Evolutionary conservation across 257 asterid species (phyloP), one percentile per base, ranked within the genome.

Genomic region (Solanum arcanum): DNA sequence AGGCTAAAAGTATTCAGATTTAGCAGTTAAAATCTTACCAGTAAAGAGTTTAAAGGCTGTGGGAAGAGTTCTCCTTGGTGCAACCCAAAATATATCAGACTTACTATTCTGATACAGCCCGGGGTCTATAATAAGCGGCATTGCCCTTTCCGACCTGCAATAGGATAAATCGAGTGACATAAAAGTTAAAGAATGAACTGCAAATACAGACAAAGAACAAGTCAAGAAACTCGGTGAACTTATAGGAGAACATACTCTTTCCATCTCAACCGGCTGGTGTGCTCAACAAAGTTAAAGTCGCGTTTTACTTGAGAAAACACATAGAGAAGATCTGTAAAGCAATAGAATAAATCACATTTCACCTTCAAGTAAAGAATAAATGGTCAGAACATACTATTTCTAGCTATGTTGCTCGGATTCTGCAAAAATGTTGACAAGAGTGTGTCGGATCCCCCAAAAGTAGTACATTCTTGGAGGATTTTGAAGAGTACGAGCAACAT

Each of bases 71-170:
- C 98, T 92, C 86, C 86, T 89, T 49, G 98, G 95, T 46, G 88
- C 23, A 85, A 93, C 98, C 89, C 93, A 84, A 83, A 91, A 94
- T 89, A 95, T 92, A 86, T 95, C 94, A 44, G 98, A 90, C 87
- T 94, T 95, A 21, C 90, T 92, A 35, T 88, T 89, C 88, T 91
- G 97, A 88, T 92, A 95, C 39, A 95, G 98, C 86, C 98, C 98
- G 20, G 98, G 98, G 89, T 94, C 98, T 73, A 95, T 83, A 41
- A 95, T 93, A 90, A 95, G 87, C 5, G 98, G 98, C 98, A 92
- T 93, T 77, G 96, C 98, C 89, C 98, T 91, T 23, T 91, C 90
- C 83, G 86, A 18, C 85, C 98, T 94, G 92, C 78, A 93, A 84
- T 70, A 77, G 82, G 86, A 86, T 29, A 44, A 49, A 59, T 47